Evolutionary conservation across 2,329 filamentous ascomycete genomes (phyloP).

Genomic region (Venturia pyrina): DNA sequence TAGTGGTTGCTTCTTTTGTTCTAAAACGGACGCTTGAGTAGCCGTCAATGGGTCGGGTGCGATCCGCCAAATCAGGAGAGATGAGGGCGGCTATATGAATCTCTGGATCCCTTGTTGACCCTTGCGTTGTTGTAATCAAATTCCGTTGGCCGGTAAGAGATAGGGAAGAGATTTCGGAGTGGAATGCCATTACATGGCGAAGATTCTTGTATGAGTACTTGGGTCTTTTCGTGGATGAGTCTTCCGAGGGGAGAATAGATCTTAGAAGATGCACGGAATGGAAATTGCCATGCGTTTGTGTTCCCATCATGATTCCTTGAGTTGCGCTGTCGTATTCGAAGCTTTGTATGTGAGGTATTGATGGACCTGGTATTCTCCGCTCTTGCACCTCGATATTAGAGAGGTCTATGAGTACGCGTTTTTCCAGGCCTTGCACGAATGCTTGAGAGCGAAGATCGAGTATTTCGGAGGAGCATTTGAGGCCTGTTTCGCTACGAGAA

Average conservation of each 20-base stretch:
- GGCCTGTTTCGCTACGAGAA: not conserved
- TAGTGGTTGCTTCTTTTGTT: constrained; percentile 19
- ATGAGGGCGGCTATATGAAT: constrained; percentile 17
- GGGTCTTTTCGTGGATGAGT: constrained; percentile 3
- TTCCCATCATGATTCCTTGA: not conserved
- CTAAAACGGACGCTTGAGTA: constrained; percentile 22
- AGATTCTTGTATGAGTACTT: constrained; percentile 19
- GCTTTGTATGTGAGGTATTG: not conserved
- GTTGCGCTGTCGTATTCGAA: constrained; percentile 6
- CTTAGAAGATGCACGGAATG: not conserved
- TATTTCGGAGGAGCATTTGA: not conserved
- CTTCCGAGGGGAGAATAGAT: not conserved
- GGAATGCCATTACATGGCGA: constrained; percentile 20
- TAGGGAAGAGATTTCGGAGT: constrained; percentile 21
- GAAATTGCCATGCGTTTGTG: no score
- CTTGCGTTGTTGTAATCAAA: constrained; percentile 22
- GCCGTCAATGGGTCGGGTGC: constrained; percentile 11
- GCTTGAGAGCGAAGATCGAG: constrained; percentile 2
- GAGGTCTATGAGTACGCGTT: not conserved
- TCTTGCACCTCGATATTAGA: not conserved
- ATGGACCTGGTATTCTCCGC: not conserved
- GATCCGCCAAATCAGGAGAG: constrained; percentile 19
- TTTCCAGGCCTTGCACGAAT: not conserved
- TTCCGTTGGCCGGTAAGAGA: constrained; percentile 22
- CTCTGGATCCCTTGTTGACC: constrained; percentile 21